phyloP scores from a whole-genome alignment of 805 yeast species.

The Kodamaea sagamina region DNA sequence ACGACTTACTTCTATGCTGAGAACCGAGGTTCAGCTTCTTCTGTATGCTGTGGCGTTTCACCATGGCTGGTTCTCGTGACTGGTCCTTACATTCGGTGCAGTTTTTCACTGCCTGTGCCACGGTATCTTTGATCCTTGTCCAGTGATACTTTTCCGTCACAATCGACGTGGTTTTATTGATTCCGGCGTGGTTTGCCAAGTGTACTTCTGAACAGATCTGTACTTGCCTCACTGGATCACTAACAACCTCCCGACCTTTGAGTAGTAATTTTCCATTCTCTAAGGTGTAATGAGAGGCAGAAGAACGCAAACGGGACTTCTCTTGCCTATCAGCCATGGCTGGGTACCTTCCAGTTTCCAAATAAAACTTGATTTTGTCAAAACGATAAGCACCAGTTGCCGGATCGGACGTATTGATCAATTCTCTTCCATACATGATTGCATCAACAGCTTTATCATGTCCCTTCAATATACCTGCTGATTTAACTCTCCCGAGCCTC shows the following conservation, averaged over 20 bases:
- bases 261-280: constrained; percentile 72
- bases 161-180: constrained; percentile 78
- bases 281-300: constrained; percentile 74
- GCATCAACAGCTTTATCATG: constrained; percentile 86
- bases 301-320: constrained; percentile 80
- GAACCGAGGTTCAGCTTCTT: constrained; percentile 19
- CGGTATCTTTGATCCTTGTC: constrained; percentile 88
- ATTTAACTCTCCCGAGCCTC: constrained; percentile 74
- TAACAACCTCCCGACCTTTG: constrained; percentile 80
- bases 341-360: constrained; percentile 86
- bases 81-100: constrained; percentile 74
- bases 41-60: constrained; percentile 16
- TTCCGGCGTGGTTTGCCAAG: constrained; percentile 74
- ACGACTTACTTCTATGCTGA: constrained; percentile 18
- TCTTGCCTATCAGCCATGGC: constrained; percentile 79
- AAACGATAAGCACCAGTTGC: constrained; percentile 59
- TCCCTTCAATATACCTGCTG: constrained; percentile 88
- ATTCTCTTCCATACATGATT: constrained; percentile 77
- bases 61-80: constrained; percentile 23
- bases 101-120: constrained; percentile 70
- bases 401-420: constrained; percentile 57
- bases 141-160: constrained; percentile 85
- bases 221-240: constrained; percentile 72
- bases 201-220: constrained; percentile 75
- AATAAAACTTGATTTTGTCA: constrained; percentile 73